A percentile compares a stretch with the other conserved stretches of the same genome.
Conservation (phyloP, 2,329 filamentous ascomycete genomes). For the Gaeumannomyces tritici region DNA sequence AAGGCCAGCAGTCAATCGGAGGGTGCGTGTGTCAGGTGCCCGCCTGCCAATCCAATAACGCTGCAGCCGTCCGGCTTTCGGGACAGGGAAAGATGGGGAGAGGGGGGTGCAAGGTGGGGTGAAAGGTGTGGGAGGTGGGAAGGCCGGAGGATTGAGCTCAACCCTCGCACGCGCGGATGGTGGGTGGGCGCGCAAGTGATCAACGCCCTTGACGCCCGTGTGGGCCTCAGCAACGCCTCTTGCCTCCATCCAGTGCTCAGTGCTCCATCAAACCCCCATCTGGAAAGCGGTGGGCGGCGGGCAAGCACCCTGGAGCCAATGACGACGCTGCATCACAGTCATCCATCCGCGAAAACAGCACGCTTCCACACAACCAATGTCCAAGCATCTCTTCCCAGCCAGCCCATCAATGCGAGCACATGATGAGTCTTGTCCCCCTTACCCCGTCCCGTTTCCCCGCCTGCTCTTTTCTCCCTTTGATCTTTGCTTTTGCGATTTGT, state of each 20-base stretch:
- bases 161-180: too few species aligned
- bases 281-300: background rate
- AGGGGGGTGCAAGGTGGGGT: background rate
- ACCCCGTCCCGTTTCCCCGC: constrained; percentile 2
- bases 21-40: background rate
- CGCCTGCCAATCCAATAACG: background rate
- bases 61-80: too few species aligned
- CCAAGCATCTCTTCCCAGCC: background rate
- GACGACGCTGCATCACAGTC: constrained; percentile 5
- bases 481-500: background rate
- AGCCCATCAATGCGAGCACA: background rate
- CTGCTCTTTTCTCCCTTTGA: background rate
- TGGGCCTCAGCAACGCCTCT: background rate
- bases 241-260: background rate
- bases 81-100: background rate
- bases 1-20: constrained; percentile 5
- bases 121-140: too few species aligned
- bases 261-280: too few species aligned
- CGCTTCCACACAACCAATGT: background rate
- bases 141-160: too few species aligned
- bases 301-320: constrained; percentile 2
- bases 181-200: background rate
- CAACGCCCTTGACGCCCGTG: background rate
- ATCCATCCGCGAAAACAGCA: background rate
- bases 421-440: background rate